Percentiles rank a stretch among this genome's conserved stretches.
phyloP scores from a whole-genome alignment of 495 filamentous ascomycete genomes.

The Daldinia concentrica region DNA sequence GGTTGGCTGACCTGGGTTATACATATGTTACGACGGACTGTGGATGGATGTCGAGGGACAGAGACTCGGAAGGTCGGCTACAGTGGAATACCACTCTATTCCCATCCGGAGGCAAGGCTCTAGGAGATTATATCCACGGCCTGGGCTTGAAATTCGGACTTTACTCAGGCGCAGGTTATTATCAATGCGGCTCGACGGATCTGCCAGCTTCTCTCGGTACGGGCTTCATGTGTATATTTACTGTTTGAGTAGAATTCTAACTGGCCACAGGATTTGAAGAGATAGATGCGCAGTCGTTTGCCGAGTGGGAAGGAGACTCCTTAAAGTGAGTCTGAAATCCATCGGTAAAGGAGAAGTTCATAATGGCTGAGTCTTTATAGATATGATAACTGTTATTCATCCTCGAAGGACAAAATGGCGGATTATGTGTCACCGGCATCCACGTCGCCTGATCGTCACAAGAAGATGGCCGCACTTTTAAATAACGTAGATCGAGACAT shows the following conservation, averaged over 20 bases:
- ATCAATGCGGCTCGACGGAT: conserved; percentile 46
- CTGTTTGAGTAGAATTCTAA: conserved; percentile 9
- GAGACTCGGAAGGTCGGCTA: conserved; percentile 56
- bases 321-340: conserved; percentile 59
- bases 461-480: conserved; percentile 47
- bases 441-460: conserved; percentile 48
- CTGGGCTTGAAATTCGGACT: conserved; percentile 63
- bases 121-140: conserved; percentile 61
- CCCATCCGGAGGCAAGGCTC: conserved; percentile 58
- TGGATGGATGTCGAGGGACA: conserved; percentile 60
- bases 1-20: conserved; percentile 61
- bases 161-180: conserved; percentile 62
- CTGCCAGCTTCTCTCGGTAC: conserved; percentile 44
- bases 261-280: conserved; percentile 54
- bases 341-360: conserved; percentile 36
- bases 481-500: conserved; percentile 48
- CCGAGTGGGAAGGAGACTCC: conserved; percentile 59
- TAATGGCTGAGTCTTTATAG: conserved; percentile 54
- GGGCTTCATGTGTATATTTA: background rate
- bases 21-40: conserved; percentile 66
- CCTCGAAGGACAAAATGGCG: conserved; percentile 51
- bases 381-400: conserved; percentile 63
- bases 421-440: conserved; percentile 53
- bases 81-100: conserved; percentile 65
- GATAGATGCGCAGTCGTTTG: conserved; percentile 59